phyloP scores from a whole-genome alignment of 1,284 basidiomycete species.

The Cryptococcus hybrid region DNA sequence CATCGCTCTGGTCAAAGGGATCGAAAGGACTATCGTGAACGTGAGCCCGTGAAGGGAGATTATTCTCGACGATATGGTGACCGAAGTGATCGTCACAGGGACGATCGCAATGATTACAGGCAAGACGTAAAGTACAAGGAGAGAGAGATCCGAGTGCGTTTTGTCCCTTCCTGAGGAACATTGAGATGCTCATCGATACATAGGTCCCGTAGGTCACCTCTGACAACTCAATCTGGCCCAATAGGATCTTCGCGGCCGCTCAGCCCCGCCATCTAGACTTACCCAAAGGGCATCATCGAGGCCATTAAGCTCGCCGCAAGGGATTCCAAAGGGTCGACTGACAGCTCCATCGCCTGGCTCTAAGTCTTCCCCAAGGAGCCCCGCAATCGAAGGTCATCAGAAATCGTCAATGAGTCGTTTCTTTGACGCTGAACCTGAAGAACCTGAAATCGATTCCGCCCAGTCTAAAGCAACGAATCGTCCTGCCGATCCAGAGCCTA shows the following conservation, averaged over 20 bases:
- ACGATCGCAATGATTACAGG: conserved; percentile 20
- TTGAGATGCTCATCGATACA: conserved; percentile 11
- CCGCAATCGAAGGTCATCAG: background rate
- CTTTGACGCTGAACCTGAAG: conserved; percentile 5
- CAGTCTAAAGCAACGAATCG: conserved; percentile 9
- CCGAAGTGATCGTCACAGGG: conserved; percentile 30
- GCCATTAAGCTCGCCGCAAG: conserved; percentile 10
- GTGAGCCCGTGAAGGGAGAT: conserved; percentile 33
- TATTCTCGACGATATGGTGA: conserved; percentile 27
- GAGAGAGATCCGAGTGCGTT: conserved; percentile 33
- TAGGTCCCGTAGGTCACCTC: background rate
- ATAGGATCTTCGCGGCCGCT: too few relatives aligned
- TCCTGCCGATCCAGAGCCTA: conserved; percentile 15
- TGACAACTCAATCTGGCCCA: too few relatives aligned
- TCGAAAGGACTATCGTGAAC: conserved; percentile 21
- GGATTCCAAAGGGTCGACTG: conserved; percentile 2
- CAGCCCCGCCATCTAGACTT: background rate
- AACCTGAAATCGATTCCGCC: background rate
- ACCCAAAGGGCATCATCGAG: background rate
- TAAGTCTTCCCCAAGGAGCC: background rate
- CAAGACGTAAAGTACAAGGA: conserved; percentile 21
- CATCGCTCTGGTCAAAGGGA: conserved; percentile 14
- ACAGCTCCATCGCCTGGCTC: conserved; percentile 1
- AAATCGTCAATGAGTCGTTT: conserved; percentile 4
- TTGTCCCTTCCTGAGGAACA: background rate